phyloP scores from a whole-genome alignment of 176 grass and related monocot genomes.

The Zea luxurians region DNA sequence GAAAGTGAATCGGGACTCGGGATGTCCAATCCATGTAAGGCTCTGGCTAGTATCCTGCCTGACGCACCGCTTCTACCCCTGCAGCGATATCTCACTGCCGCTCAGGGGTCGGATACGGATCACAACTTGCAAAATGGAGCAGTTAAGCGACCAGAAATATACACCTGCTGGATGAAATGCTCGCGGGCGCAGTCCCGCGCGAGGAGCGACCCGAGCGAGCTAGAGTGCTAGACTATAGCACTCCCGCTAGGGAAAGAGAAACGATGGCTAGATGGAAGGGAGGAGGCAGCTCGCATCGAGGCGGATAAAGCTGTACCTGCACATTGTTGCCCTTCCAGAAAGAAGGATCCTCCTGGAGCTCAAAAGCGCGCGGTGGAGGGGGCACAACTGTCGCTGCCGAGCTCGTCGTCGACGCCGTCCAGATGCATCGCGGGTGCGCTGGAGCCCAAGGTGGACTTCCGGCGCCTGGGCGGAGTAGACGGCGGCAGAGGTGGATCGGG shows the following conservation, averaged over 20 bases:
- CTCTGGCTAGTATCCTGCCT: conserved; percentile 76
- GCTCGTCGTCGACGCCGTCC: conserved; percentile 42
- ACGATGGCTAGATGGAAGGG: not conserved
- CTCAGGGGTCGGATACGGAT: conserved; percentile 84
- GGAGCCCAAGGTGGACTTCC: too few relatives aligned
- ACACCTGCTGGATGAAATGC: conserved; percentile 33
- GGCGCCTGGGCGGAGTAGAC: too few relatives aligned
- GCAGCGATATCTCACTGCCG: conserved; percentile 66
- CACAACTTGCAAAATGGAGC: conserved; percentile 50
- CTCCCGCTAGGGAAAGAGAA: not conserved
- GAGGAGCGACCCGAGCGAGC: not conserved
- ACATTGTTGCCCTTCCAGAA: conserved; percentile 98
- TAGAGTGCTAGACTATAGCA: not conserved
- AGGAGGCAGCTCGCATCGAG: not conserved
- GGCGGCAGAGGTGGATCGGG: too few relatives aligned
- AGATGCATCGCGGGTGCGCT: conserved; percentile 35
- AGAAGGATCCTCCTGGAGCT: conserved; percentile 78
- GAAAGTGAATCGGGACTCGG: conserved; percentile 95
- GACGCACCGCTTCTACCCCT: conserved; percentile 67
- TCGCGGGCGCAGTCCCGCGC: not conserved
- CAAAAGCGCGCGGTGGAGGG: conserved; percentile 38
- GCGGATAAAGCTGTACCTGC: conserved; percentile 48
- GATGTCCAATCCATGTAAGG: conserved; percentile 78
- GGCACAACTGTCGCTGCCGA: not conserved
- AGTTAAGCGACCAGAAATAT: not conserved